phyloP scores from a whole-genome alignment of 352 stramenopile genomes.

The Pythium insidiosum region DNA sequence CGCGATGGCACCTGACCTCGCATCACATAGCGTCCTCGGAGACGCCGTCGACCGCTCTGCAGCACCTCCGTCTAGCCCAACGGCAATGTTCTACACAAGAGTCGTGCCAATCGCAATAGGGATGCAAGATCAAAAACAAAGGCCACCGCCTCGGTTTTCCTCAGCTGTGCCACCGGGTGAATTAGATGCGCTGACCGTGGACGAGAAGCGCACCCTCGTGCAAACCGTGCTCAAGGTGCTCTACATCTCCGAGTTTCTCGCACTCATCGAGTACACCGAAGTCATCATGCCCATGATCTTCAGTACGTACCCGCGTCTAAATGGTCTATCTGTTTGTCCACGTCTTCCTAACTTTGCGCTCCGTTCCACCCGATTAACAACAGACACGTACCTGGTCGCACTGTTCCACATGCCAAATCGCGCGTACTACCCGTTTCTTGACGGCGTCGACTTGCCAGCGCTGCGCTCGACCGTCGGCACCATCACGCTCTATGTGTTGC shows the following conservation, averaged over 20 bases:
- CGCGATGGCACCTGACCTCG: background rate
- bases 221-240: slow-evolving; percentile 9
- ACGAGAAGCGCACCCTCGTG: slow-evolving; percentile 3
- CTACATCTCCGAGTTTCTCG: slow-evolving; percentile 24
- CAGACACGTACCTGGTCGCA: slow-evolving; percentile 9
- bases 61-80: too few relatives aligned
- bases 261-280: slow-evolving; percentile 26
- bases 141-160: background rate
- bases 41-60: background rate
- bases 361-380: too few relatives aligned
- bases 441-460: background rate
- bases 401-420: slow-evolving; percentile 16
- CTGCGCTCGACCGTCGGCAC: too few relatives aligned
- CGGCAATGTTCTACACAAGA: too few relatives aligned
- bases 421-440: slow-evolving; percentile 22
- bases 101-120: too few relatives aligned
- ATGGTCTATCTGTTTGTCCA: background rate
- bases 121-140: too few relatives aligned
- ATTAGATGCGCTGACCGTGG: background rate
- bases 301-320: slow-evolving; percentile 7
- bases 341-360: background rate
- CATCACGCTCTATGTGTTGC: slow-evolving; percentile 4
- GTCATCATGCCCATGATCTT: slow-evolving; percentile 27
- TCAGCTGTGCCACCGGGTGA: background rate
- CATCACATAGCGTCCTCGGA: background rate